phyloP scores from a whole-genome alignment of 2,329 filamentous ascomycete genomes.

The Fusarium hostae region DNA sequence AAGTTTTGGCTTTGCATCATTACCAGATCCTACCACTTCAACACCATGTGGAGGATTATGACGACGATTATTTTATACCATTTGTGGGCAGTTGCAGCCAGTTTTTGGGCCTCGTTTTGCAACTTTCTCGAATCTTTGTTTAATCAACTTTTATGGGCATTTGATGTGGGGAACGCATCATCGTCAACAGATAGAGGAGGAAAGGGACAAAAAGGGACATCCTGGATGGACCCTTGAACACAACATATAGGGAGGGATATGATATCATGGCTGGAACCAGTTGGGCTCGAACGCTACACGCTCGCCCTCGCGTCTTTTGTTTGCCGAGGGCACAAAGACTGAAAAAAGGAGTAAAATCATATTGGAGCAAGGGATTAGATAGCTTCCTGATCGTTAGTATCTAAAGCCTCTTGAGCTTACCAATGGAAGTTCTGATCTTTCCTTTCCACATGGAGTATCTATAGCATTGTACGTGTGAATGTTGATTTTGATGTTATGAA shows the following conservation, averaged over 20 bases:
- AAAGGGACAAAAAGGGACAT: conserved; percentile 22
- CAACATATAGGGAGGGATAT: conserved; percentile 33
- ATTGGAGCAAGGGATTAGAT: conserved; percentile 39
- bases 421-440: conserved; percentile 47
- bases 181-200: conserved; percentile 39
- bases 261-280: conserved; percentile 37
- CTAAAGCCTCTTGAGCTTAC: conserved; percentile 37
- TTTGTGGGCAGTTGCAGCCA: conserved; percentile 30
- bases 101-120: conserved; percentile 35
- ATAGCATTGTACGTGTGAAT: conserved; percentile 3
- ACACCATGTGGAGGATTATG: conserved; percentile 40
- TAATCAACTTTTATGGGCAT: conserved; percentile 40
- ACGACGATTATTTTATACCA: conserved; percentile 33
- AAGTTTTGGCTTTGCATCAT: conserved; percentile 42
- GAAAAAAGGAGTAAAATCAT: conserved; percentile 43
- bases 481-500: not conserved
- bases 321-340: conserved; percentile 37
- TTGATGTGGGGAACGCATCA: conserved; percentile 33
- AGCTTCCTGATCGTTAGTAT: conserved; percentile 42
- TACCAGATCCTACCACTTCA: conserved; percentile 44
- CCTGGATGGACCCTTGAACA: conserved; percentile 22
- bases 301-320: conserved; percentile 30
- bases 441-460: conserved; percentile 25
- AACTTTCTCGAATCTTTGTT: conserved; percentile 46
- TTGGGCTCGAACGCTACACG: conserved; percentile 27